Evolutionary conservation across 805 yeast species (phyloP), one percentile per base, ranked within the genome.

Genomic region (Metschnikowia kofuensis): DNA sequence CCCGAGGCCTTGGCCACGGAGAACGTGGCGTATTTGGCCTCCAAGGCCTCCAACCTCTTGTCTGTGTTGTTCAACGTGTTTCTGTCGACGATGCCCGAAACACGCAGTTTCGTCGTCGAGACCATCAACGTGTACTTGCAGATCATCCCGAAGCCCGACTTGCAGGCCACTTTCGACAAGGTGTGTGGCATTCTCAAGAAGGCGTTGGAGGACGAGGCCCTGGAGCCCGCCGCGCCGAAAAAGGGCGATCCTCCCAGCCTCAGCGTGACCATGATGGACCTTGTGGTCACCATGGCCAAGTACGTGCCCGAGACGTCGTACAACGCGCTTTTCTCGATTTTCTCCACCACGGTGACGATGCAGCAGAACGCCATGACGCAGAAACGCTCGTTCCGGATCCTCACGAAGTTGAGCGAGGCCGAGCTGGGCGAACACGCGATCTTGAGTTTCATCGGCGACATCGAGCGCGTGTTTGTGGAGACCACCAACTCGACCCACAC

Each of bases 41-140:
- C 80, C 0, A 84, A 80, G 54, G 82, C 96, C 6, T 68, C 87
- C 5, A 91, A 94, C 55, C 63, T 94, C 43, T 74, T 94, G 44
- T 86, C 96, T 11, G 97, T 90, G 16, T 72, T 94, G 44, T 89
- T 92, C 75, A 94, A 94, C 60, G 95, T 94, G 14, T 94, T 87
- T 68, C 82, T 92, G n/a, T 91, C 90, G 57, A 90, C 97, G 10
- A 70, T 81, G 40, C 85, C 94, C 35, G 94, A 88, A 46, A 79
- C 89, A 13, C 82, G 98, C 66, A 87, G 89, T 11, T 89, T 77
- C 65, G 82, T 94, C 44, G 76, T 90, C 50, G 97, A 92, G 53
- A 84, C 97, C 9, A 88, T 92, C 59, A 91, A 89, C 58, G 78
- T 84, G 0, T 91, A 85, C 65, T 72, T 94, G 51, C 80, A 83